Evolutionary conservation across 768 basidiomycete genomes (phyloP).

Genomic region (Naganishia antarctica): DNA sequence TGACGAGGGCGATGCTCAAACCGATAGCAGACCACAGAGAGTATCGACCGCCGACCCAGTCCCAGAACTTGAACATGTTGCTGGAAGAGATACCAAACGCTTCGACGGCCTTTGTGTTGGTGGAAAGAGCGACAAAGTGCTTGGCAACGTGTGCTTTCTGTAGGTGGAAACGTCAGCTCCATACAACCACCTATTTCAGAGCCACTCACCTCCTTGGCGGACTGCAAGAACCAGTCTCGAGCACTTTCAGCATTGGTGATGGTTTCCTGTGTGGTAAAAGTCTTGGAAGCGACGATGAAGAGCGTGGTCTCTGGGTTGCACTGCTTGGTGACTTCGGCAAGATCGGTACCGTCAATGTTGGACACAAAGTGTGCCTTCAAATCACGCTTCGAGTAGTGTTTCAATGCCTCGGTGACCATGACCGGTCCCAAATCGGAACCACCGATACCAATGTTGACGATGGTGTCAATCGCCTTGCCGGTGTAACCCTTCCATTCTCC

Average conservation of each 20-base stretch:
- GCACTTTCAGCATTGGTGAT: slow-evolving; percentile 97
- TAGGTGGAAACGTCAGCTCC: neutral
- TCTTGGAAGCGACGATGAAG: slow-evolving; percentile 98
- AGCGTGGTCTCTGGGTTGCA: slow-evolving; percentile 88
- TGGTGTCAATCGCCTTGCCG: slow-evolving; percentile 83
- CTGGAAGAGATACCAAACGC: slow-evolving; percentile 81
- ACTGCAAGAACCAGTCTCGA: slow-evolving; percentile 82
- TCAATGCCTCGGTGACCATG: slow-evolving; percentile 98
- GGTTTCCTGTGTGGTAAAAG: slow-evolving; percentile 98
- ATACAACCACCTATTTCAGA: neutral
- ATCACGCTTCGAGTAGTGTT: slow-evolving; percentile 83
- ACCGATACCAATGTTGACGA: slow-evolving; percentile 99
- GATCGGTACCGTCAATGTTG: slow-evolving; percentile 97
- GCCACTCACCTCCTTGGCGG: slow-evolving; percentile 64
- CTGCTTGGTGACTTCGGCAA: slow-evolving; percentile 74
- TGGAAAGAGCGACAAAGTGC: slow-evolving; percentile 97
- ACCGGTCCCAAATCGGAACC: slow-evolving; percentile 97
- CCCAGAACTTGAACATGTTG: slow-evolving; percentile 99
- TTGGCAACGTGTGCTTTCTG: slow-evolving; percentile 84
- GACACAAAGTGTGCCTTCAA: slow-evolving; percentile 83
- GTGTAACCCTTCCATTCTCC: slow-evolving; percentile 97
- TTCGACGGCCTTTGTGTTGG: slow-evolving; percentile 88
- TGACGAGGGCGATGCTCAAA: slow-evolving; percentile 82
- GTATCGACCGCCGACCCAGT: slow-evolving; percentile 99
- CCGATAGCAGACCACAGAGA: slow-evolving; percentile 98